A percentile compares a stretch with the other conserved stretches of the same genome.
These are phyloP conservation scores for Boletus subcaerulescens DNA, from an alignment of 768 basidiomycete genomes.

Conservation along the genomic window DNA sequence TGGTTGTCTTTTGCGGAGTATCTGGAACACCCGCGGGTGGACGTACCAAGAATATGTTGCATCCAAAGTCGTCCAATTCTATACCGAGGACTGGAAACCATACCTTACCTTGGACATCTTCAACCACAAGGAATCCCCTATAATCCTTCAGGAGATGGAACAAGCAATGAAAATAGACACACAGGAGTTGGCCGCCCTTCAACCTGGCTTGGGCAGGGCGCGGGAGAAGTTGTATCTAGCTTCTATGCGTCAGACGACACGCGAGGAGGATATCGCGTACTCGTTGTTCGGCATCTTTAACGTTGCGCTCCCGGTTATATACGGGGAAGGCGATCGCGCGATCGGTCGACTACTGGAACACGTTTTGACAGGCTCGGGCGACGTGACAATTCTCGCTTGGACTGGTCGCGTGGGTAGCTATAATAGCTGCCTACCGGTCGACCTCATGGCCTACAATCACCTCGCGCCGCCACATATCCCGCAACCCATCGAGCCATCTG, in stretches of 20 bases:
- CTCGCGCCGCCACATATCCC: not conserved
- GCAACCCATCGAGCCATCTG: not conserved
- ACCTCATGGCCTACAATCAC: conserved; percentile 1
- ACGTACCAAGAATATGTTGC: conserved; percentile 14
- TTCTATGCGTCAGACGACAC: not conserved
- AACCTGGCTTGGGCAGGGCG: not conserved
- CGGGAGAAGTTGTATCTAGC: conserved; percentile 13
- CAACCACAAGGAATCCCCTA: conserved; percentile 6
- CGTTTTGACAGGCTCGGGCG: not conserved
- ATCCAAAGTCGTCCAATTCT: not conserved
- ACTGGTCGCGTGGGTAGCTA: not conserved
- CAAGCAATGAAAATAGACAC: not conserved
- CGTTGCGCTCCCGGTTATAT: not conserved
- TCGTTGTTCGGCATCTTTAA: conserved; percentile 9
- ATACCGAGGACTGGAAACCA: conserved; percentile 11
- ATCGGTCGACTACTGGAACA: conserved; percentile 9
- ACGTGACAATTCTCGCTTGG: conserved; percentile 8
- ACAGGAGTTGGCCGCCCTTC: not conserved
- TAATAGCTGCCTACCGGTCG: not conserved
- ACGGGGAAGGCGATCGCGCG: conserved; percentile 6
- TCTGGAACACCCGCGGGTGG: conserved; percentile 12
- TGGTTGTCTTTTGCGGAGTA: not conserved
- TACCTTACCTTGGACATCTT: not conserved
- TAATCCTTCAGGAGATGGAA: conserved; percentile 2
- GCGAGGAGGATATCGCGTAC: conserved; percentile 8